These are phyloP conservation scores for Sphaerulina vaccinii DNA, from an alignment of 2,329 filamentous ascomycete genomes.

Conservation along the genomic window DNA sequence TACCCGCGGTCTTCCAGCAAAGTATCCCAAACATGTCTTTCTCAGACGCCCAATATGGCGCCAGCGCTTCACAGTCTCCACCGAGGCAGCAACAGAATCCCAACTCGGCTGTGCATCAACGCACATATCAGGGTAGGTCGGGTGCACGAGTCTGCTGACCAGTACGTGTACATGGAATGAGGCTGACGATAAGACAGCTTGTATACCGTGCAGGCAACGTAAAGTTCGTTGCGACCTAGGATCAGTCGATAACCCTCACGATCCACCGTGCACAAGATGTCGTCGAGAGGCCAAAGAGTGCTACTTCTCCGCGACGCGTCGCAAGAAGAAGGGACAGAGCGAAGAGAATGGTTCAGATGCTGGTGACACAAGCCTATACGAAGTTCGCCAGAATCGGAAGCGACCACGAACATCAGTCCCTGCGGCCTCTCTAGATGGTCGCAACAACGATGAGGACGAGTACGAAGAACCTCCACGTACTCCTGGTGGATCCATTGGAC, in stretches of 20 bases:
- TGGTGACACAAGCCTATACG: constrained; percentile 58
- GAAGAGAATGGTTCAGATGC: constrained; percentile 45
- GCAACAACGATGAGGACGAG: constrained; percentile 47
- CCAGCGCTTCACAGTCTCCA: constrained; percentile 22
- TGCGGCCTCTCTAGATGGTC: constrained; percentile 40
- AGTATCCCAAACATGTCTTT: constrained; percentile 21
- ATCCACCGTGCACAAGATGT: constrained; percentile 91
- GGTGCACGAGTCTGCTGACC: not conserved
- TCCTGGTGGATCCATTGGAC: constrained; percentile 64
- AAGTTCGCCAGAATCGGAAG: constrained; percentile 71
- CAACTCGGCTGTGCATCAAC: constrained; percentile 25
- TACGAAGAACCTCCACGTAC: constrained; percentile 61
- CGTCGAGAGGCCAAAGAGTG: constrained; percentile 94
- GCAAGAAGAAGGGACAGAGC: constrained; percentile 74
- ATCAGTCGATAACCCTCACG: constrained; percentile 88
- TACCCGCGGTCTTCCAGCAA: constrained; percentile 25
- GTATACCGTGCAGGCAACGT: constrained; percentile 56
- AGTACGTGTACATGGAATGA: not conserved
- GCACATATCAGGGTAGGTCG: constrained; percentile 31
- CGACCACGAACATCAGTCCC: constrained; percentile 46
- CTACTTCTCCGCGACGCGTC: constrained; percentile 90
- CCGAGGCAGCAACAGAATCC: constrained; percentile 16
- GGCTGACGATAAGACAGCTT: constrained; percentile 38
- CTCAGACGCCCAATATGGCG: constrained; percentile 22
- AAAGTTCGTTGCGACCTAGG: constrained; percentile 61